phyloP scores from a whole-genome alignment of 352 stramenopile genomes.

The Phytophthora nicotianae region DNA sequence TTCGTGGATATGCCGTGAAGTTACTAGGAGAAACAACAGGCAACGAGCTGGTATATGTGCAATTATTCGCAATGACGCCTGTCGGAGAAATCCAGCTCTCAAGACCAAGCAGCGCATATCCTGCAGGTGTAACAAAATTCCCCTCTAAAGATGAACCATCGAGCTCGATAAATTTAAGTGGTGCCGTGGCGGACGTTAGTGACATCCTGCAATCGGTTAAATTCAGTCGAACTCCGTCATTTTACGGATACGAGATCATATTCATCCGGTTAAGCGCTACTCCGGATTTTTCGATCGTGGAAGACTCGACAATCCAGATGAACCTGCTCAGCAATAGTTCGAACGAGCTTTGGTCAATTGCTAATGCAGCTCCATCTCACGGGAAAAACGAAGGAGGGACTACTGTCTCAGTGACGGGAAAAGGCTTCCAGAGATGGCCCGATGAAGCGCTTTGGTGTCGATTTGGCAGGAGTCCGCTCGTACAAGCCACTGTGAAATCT shows the following conservation, averaged over 20 bases:
- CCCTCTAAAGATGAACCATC: slow-evolving; percentile 35
- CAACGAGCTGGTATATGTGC: slow-evolving; percentile 39
- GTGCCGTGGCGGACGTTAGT: slow-evolving; percentile 37
- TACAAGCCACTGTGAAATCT: slow-evolving; percentile 36
- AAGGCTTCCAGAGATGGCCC: slow-evolving; percentile 40
- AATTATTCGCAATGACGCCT: slow-evolving; percentile 54
- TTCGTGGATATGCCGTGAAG: slow-evolving; percentile 54
- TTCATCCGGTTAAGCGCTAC: slow-evolving; percentile 58
- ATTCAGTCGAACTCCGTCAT: slow-evolving; percentile 51
- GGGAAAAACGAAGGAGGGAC: slow-evolving; percentile 51
- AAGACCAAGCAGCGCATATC: slow-evolving; percentile 22
- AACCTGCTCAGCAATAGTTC: slow-evolving; percentile 40
- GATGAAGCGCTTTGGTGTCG: slow-evolving; percentile 48
- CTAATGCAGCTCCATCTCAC: slow-evolving; percentile 32
- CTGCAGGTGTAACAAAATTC: slow-evolving; percentile 26
- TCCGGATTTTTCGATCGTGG: slow-evolving; percentile 43
- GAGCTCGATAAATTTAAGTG: slow-evolving; percentile 42
- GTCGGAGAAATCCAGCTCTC: slow-evolving; percentile 54
- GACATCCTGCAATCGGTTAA: slow-evolving; percentile 47
- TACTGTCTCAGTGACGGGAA: slow-evolving; percentile 43
- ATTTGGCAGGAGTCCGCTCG: slow-evolving; percentile 52
- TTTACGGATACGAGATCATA: slow-evolving; percentile 68
- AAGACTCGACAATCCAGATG: slow-evolving; percentile 55
- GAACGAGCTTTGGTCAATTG: slow-evolving; percentile 29
- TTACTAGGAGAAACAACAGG: slow-evolving; percentile 25